phyloP scores from a whole-genome alignment of 805 yeast species.

The Wickerhamomyces hampshirensis region DNA sequence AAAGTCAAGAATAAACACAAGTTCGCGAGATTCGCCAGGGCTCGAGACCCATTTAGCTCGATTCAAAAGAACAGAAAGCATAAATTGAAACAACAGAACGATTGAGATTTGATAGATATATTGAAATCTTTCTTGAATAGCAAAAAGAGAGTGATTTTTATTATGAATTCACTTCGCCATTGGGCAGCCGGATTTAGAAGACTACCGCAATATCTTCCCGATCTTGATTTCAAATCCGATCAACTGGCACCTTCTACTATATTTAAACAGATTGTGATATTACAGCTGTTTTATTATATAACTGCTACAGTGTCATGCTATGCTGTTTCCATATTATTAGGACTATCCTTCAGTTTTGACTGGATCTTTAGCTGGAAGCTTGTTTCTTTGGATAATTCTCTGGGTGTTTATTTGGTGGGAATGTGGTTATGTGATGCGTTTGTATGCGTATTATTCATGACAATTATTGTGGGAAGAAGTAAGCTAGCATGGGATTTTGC shows the following conservation, averaged over 20 bases:
- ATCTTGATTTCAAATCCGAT: constrained; percentile 26
- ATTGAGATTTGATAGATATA: too few relatives aligned
- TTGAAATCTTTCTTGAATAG: too few relatives aligned
- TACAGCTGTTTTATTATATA: constrained; percentile 75
- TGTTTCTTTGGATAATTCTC: constrained; percentile 66
- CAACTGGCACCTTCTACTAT: constrained; percentile 55
- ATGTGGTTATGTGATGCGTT: constrained; percentile 84
- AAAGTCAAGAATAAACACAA: too few relatives aligned
- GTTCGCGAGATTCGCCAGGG: too few relatives aligned
- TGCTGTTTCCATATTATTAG: constrained; percentile 61
- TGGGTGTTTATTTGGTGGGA: constrained; percentile 69
- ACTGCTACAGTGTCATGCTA: constrained; percentile 66
- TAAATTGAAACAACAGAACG: too few relatives aligned
- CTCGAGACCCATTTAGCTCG: too few relatives aligned
- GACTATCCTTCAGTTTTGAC: constrained; percentile 58
- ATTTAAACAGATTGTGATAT: constrained; percentile 64
- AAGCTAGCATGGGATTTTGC: constrained; percentile 97
- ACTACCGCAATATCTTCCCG: constrained; percentile 12
- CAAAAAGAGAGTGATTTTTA: not conserved
- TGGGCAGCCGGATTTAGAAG: constrained; percentile 13
- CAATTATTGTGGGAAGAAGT: constrained; percentile 85
- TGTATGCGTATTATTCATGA: constrained; percentile 77
- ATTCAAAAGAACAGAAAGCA: too few relatives aligned
- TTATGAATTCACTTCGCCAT: constrained; percentile 7
- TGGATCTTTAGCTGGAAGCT: constrained; percentile 83